Conservation (phyloP, 2,329 filamentous ascomycete species). For the Aaosphaeria pasadenensis region DNA sequence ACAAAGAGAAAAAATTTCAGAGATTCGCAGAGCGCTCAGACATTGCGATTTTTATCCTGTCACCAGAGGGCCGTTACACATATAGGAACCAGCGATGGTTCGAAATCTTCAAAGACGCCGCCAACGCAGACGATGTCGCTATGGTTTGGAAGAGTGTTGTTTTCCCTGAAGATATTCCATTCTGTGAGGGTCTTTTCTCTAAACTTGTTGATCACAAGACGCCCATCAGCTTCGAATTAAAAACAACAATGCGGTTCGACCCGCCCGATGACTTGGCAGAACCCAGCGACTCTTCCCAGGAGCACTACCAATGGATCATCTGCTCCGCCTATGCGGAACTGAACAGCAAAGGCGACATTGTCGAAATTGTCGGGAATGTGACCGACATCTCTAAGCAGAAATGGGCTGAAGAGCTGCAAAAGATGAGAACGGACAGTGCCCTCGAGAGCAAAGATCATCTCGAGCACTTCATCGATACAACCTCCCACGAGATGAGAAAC, state of each 20-base stretch:
- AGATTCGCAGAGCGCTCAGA: conserved; percentile 39
- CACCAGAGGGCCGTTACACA: conserved; percentile 29
- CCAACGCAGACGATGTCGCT: conserved; percentile 12
- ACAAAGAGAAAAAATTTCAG: conserved; percentile 33
- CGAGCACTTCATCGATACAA: conserved; percentile 35
- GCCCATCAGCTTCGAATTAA: conserved; percentile 36
- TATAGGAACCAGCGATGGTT: conserved; percentile 43
- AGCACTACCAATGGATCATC: conserved; percentile 27
- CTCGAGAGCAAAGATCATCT: conserved; percentile 32
- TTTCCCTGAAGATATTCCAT: conserved; percentile 34
- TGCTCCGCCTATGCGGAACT: conserved; percentile 28
- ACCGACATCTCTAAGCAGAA: conserved; percentile 39
- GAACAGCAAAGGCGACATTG: conserved; percentile 16
- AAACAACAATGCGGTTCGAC: conserved; percentile 35
- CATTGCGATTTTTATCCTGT: conserved; percentile 41
- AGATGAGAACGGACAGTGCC: conserved; percentile 24
- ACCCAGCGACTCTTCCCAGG: conserved; percentile 7
- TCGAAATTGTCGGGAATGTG: conserved; percentile 32
- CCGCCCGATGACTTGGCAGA: conserved; percentile 10
- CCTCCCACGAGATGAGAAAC: conserved; percentile 44
- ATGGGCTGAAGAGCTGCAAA: conserved; percentile 34
- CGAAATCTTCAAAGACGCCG: conserved; percentile 27
- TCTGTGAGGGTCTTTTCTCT: conserved; percentile 28
- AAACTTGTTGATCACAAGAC: conserved; percentile 28
- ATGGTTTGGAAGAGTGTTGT: conserved; percentile 19